phyloP scores from a whole-genome alignment of 1,284 basidiomycete genomes.

The Malassezia globosa region DNA sequence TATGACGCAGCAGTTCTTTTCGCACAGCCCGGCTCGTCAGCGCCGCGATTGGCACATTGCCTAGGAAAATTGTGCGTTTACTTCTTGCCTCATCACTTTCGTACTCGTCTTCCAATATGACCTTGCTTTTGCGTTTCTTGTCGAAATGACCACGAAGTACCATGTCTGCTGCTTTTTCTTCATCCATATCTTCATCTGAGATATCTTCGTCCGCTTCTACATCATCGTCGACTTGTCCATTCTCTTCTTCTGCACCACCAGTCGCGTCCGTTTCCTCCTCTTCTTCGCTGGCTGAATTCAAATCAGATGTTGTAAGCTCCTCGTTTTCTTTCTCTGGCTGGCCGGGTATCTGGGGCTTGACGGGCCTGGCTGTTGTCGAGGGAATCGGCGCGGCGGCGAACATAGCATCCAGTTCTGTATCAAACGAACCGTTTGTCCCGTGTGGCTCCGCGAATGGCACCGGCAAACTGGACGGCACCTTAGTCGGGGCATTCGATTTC shows the following conservation, averaged over 20 bases:
- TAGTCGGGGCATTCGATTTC: too few relatives aligned
- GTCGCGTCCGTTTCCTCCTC: background rate
- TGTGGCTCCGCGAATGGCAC: too few relatives aligned
- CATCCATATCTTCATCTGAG: constrained; percentile 7
- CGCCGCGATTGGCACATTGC: constrained; percentile 69
- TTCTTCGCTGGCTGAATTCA: constrained; percentile 12
- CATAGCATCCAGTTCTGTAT: constrained; percentile 38
- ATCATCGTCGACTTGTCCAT: background rate
- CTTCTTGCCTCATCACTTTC: constrained; percentile 51
- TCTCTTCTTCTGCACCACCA: background rate
- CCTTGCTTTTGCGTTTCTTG: constrained; percentile 13
- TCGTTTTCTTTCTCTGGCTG: constrained; percentile 13
- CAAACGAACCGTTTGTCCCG: constrained; percentile 22
- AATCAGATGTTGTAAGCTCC: constrained; percentile 21
- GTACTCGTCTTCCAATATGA: constrained; percentile 27
- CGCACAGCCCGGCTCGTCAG: constrained; percentile 58
- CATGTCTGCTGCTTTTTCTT: background rate
- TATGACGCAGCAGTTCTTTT: constrained; percentile 46
- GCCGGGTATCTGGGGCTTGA: background rate
- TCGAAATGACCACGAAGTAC: constrained; percentile 22
- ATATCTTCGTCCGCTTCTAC: background rate
- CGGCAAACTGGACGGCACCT: too few relatives aligned
- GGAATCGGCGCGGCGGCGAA: constrained; percentile 18
- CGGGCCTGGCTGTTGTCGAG: background rate
- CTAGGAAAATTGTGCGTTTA: constrained; percentile 79